Conservation (phyloP, 345 rosid species). For the Arabis hirsuta region DNA sequence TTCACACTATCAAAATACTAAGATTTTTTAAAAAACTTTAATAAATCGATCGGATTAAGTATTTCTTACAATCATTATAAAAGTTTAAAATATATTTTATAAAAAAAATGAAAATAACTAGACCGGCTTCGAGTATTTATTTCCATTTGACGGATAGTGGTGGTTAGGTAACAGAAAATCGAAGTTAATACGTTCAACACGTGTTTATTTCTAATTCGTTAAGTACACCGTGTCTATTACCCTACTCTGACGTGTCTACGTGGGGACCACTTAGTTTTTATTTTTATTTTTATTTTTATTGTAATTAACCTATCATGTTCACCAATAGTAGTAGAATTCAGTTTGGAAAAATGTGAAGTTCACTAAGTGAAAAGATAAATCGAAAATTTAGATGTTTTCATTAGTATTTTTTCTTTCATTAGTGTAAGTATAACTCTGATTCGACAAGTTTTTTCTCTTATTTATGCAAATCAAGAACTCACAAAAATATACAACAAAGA, state of each 20-base stretch:
- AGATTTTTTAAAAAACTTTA: no score
- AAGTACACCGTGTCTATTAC: not conserved
- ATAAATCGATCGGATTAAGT: not conserved
- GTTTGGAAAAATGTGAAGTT: no score
- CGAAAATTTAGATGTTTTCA: no score
- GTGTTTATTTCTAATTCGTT: not conserved
- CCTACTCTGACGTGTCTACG: slow-evolving; percentile 4
- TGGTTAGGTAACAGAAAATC: not conserved
- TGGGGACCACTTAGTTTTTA: slow-evolving; percentile 1
- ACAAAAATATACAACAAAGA: not conserved
- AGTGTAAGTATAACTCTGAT: not conserved
- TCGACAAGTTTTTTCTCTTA: not conserved
- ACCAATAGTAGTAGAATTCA: no score
- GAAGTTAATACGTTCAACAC: not conserved
- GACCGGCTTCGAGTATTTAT: no score
- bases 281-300: no score
- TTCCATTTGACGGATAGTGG: not conserved
- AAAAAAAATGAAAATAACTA: no score
- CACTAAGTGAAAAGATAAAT: no score
- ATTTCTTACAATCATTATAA: not conserved
- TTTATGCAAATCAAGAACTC: not conserved
- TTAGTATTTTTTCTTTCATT: no score
- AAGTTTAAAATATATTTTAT: no score
- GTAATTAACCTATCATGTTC: no score
- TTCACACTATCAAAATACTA: not conserved